Evolutionary conservation across 2,329 filamentous ascomycete genomes (phyloP).

Genomic region (Claviceps purpurea): DNA sequence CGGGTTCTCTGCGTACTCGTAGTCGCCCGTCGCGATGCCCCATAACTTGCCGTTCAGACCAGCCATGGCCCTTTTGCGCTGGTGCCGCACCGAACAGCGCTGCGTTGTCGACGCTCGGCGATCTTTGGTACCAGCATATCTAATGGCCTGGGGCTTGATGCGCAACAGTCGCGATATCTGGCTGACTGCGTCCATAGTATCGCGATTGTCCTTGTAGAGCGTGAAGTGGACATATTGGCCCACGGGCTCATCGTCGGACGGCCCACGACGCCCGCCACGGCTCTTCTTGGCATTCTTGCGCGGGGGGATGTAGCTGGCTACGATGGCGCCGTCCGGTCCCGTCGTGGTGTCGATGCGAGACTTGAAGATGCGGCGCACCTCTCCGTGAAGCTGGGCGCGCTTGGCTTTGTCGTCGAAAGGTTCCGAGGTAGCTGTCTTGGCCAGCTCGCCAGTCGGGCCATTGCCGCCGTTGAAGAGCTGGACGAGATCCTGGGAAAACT

Average conservation of each 20-base stretch:
- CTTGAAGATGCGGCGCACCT: constrained; percentile 68
- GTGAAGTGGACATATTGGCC: constrained; percentile 83
- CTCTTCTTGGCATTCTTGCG: constrained; percentile 19
- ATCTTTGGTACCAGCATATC: constrained; percentile 77
- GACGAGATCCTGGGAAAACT: constrained; percentile 27
- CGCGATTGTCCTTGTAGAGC: constrained; percentile 91
- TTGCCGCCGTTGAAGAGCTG: constrained; percentile 26
- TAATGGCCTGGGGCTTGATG: constrained; percentile 61
- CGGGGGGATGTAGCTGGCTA: constrained; percentile 50
- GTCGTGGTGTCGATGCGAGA: constrained; percentile 67
- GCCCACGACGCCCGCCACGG: constrained; percentile 13
- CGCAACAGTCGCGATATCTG: constrained; percentile 64
- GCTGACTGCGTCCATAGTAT: constrained; percentile 82
- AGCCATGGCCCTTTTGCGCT: constrained; percentile 45
- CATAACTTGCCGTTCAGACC: constrained; percentile 49
- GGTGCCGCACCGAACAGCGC: constrained; percentile 51
- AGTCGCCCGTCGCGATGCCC: constrained; percentile 63
- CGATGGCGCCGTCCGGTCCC: constrained; percentile 40
- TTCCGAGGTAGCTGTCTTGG: constrained; percentile 25
- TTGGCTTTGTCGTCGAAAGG: constrained; percentile 30
- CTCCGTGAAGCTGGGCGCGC: constrained; percentile 37
- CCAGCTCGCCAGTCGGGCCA: constrained; percentile 14
- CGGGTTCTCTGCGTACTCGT: constrained; percentile 56
- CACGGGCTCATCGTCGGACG: constrained; percentile 22
- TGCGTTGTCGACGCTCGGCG: constrained; percentile 77